Conservation (phyloP, 805 yeast species). For the Zygosaccharomyces pseudorouxii region DNA sequence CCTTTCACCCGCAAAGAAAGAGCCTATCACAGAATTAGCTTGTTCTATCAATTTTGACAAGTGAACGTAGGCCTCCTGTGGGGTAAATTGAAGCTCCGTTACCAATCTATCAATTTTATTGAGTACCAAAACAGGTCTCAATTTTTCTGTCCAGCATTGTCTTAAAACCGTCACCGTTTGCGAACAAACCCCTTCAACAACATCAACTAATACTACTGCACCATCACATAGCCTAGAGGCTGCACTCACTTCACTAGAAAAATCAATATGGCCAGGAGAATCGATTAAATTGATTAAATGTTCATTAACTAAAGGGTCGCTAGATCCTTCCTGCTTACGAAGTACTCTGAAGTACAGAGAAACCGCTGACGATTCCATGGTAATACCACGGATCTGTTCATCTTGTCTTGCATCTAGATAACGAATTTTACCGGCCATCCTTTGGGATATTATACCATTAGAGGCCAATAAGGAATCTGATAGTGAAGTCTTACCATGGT, state of each 20-base stretch:
- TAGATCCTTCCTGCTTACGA: constrained; percentile 39
- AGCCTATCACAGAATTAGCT: constrained; percentile 90
- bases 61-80: constrained; percentile 82
- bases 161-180: constrained; percentile 93
- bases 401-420: constrained; percentile 92
- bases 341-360: constrained; percentile 82
- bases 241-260: constrained; percentile 91
- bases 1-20: constrained; percentile 87
- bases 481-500: constrained; percentile 95
- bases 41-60: constrained; percentile 77
- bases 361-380: constrained; percentile 96
- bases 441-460: constrained; percentile 91
- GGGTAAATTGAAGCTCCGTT: constrained; percentile 73
- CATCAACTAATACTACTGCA: constrained; percentile 91
- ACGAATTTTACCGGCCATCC: constrained; percentile 92
- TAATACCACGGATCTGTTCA: constrained; percentile 92
- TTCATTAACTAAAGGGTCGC: constrained; percentile 57
- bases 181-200: constrained; percentile 96
- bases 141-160: constrained; percentile 91
- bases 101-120: constrained; percentile 88
- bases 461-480: constrained; percentile 91
- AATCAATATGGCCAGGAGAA: constrained; percentile 99
- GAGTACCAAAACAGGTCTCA: constrained; percentile 81
- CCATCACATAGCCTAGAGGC: constrained; percentile 97
- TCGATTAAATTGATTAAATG: constrained; percentile 88